Evolutionary conservation across 208 protist genomes (phyloP).

Genomic region (Trypanosoma theileri): DNA sequence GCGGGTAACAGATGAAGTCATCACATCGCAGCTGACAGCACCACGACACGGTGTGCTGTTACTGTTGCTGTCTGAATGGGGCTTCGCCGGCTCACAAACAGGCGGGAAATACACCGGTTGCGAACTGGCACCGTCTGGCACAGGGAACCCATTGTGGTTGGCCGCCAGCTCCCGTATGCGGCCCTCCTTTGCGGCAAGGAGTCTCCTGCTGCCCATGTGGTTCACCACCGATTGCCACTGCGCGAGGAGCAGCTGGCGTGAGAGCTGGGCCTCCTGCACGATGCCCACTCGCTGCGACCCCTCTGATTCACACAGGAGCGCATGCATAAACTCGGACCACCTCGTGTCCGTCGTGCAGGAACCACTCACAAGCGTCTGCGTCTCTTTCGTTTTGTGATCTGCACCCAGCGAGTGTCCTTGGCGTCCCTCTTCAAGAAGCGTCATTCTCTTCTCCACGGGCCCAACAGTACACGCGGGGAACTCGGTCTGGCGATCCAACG

Average conservation of each 20-base stretch:
- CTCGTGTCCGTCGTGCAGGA: background rate
- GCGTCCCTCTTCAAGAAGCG: background rate
- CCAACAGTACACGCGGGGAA: background rate
- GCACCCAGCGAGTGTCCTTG: background rate
- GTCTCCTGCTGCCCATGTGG: slow-evolving; percentile 4
- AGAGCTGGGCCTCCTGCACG: slow-evolving; percentile 14
- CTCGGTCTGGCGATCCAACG: background rate
- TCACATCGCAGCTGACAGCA: background rate
- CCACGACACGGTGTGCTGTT: background rate
- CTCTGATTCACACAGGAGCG: slow-evolving; percentile 14
- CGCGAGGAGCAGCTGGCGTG: slow-evolving; percentile 5
- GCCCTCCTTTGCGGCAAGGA: slow-evolving; percentile 12
- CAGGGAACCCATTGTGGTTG: background rate
- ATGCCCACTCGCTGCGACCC: slow-evolving; percentile 3
- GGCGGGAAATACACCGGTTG: background rate
- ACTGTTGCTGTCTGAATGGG: background rate
- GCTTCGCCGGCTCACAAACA: background rate
- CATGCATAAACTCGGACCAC: background rate
- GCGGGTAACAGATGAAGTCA: background rate
- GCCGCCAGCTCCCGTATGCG: background rate
- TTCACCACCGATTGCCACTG: slow-evolving; percentile 10
- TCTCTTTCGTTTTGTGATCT: background rate
- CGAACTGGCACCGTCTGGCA: background rate
- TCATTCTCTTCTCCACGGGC: background rate
- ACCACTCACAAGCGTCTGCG: background rate